Conservation (phyloP, 2,329 filamentous ascomycete species). For the Penicillium sp. region DNA sequence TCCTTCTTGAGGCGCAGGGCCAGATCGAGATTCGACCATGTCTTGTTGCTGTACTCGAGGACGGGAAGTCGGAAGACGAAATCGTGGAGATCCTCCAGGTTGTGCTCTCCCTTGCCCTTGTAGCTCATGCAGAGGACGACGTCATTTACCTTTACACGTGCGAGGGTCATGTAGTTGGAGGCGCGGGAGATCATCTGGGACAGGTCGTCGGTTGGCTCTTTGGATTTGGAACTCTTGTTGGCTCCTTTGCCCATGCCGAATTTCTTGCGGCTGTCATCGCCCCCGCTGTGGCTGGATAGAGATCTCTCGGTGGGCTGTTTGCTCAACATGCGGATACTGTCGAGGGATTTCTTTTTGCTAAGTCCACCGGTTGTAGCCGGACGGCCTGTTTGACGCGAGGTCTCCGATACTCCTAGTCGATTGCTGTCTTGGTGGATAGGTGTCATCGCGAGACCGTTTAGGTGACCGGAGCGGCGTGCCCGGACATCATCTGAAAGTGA, state of each 20-base stretch:
- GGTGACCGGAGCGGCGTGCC: constrained; percentile 31
- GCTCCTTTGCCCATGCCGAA: constrained; percentile 45
- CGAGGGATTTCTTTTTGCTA: constrained; percentile 41
- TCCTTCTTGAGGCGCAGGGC: constrained; percentile 91
- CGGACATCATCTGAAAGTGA: constrained; percentile 48
- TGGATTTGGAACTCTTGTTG: constrained; percentile 52
- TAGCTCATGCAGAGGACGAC: constrained; percentile 95
- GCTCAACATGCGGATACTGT: constrained; percentile 40
- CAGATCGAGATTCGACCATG: constrained; percentile 95
- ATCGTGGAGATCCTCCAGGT: constrained; percentile 93
- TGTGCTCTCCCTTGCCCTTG: constrained; percentile 92
- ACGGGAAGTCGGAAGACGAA: constrained; percentile 94
- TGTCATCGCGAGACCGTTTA: constrained; percentile 36
- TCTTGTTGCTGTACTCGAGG: constrained; percentile 97
- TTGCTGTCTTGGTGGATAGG: constrained; percentile 31
- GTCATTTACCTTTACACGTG: constrained; percentile 90
- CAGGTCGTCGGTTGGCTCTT: constrained; percentile 76
- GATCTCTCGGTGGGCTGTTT: constrained; percentile 39
- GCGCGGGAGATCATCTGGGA: constrained; percentile 95
- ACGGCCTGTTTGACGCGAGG: constrained; percentile 27
- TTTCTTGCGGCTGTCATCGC: constrained; percentile 49
- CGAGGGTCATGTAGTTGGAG: constrained; percentile 95
- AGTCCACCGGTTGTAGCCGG: constrained; percentile 31
- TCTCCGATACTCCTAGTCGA: constrained; percentile 22
- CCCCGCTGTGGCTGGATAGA: constrained; percentile 29